These are phyloP conservation scores for Quercus variabilis DNA, from an alignment of 306 rosid genomes.

Conservation along the genomic window DNA sequence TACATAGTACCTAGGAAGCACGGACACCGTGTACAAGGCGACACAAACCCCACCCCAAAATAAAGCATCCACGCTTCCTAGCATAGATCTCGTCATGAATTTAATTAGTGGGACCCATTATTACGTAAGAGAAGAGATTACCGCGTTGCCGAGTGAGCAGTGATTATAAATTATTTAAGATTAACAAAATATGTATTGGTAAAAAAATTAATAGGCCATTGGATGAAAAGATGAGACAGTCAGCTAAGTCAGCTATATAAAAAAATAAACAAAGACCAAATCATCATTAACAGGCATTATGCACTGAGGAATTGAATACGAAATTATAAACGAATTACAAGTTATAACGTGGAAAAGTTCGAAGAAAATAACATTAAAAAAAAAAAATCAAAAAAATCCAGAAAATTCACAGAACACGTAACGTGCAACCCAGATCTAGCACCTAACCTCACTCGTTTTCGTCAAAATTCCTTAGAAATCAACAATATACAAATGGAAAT, in stretches of 20 bases:
- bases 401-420: constrained; percentile 1
- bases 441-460: neutral
- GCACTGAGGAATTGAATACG: neutral
- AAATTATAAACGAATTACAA: neutral
- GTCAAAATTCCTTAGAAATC: neutral
- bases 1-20: too few relatives aligned
- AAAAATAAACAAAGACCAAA: neutral
- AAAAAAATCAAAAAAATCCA: neutral
- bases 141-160: too few relatives aligned
- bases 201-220: neutral
- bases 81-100: too few relatives aligned
- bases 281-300: neutral
- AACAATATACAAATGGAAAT: neutral
- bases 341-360: neutral
- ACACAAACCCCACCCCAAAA: too few relatives aligned
- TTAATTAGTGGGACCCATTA: too few relatives aligned
- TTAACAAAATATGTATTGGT: neutral
- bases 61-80: too few relatives aligned
- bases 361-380: neutral
- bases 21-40: too few relatives aligned
- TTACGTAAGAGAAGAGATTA: too few relatives aligned
- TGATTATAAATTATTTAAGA: neutral
- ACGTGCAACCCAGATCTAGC: constrained; percentile 33
- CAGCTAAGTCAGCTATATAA: neutral
- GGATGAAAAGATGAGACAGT: neutral